These are phyloP conservation scores for Cladosporium halotolerans DNA, from an alignment of 2,329 filamentous ascomycete species.

Conservation along the genomic window DNA sequence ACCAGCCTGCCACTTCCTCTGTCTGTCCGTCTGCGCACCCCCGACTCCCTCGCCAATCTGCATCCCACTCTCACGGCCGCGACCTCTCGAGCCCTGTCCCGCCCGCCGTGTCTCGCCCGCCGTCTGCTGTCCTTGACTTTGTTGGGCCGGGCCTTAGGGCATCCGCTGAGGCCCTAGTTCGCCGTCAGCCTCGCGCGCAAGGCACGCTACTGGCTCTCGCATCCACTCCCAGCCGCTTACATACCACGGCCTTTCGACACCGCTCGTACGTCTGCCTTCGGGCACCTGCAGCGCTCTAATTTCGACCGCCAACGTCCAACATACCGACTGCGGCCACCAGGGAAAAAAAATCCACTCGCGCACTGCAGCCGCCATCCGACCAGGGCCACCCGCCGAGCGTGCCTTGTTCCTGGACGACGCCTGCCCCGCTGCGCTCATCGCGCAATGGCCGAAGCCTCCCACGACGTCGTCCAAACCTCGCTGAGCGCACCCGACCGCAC, in stretches of 20 bases:
- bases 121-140: background rate
- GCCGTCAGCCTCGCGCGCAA: conserved; percentile 3
- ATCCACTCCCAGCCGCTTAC: conserved; percentile 9
- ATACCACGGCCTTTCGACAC: background rate
- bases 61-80: too few species aligned
- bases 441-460: conserved; percentile 19
- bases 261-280: conserved; percentile 6
- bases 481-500: conserved; percentile 40
- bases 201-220: conserved; percentile 5
- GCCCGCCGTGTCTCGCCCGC: too few species aligned
- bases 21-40: too few species aligned
- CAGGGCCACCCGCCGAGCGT: background rate
- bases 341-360: background rate
- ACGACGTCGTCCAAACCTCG: conserved; percentile 49
- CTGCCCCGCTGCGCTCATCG: background rate
- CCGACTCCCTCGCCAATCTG: too few species aligned
- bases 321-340: background rate
- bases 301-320: background rate
- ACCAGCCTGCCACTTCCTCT: too few species aligned
- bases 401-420: conserved; percentile 4
- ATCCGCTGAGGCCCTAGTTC: conserved; percentile 4
- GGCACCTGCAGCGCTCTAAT: conserved; percentile 4
- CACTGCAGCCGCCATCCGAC: background rate
- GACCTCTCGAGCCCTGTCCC: too few species aligned
- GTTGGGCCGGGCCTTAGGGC: conserved; percentile 4